Percentiles rank a stretch among this genome's conserved stretches.
Evolutionary conservation across 2,329 filamentous ascomycete species (phyloP).

Genomic region (Trichoderma oligosporum): DNA sequence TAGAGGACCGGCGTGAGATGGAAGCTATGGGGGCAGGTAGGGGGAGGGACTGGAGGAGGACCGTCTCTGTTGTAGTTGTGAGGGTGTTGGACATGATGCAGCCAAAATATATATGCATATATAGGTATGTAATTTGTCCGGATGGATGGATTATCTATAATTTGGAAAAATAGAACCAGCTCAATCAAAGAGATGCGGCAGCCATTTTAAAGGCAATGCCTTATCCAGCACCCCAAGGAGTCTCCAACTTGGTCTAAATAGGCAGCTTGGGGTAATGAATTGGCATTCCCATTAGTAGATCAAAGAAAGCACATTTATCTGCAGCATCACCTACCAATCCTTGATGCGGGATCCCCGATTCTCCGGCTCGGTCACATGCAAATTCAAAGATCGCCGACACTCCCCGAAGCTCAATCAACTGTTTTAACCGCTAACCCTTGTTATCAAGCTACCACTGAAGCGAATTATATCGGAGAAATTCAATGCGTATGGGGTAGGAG

Average conservation of each 20-base stretch:
- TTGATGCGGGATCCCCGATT: slow-evolving; percentile 2
- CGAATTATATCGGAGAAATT: too few relatives aligned
- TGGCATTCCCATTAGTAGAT: too few relatives aligned
- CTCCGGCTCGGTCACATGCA: not conserved
- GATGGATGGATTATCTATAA: not conserved
- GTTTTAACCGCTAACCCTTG: too few relatives aligned
- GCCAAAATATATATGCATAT: not conserved
- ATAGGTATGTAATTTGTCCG: too few relatives aligned
- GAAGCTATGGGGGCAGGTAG: slow-evolving; percentile 6
- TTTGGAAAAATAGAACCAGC: not conserved
- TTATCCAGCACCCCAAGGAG: too few relatives aligned
- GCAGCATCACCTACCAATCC: not conserved
- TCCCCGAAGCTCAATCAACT: not conserved
- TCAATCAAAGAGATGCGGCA: not conserved
- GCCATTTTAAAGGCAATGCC: not conserved
- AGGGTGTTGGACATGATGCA: slow-evolving; percentile 1
- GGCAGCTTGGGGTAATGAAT: too few relatives aligned
- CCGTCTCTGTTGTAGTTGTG: not conserved
- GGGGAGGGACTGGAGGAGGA: slow-evolving; percentile 10
- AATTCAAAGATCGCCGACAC: not conserved
- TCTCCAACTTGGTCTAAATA: not conserved
- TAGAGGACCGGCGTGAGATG: slow-evolving; percentile 1
- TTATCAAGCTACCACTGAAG: too few relatives aligned
- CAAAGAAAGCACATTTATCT: not conserved
- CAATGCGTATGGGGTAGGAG: too few relatives aligned